Conservation (phyloP, 331 rosid species). For the Pyrus hybrid region DNA sequence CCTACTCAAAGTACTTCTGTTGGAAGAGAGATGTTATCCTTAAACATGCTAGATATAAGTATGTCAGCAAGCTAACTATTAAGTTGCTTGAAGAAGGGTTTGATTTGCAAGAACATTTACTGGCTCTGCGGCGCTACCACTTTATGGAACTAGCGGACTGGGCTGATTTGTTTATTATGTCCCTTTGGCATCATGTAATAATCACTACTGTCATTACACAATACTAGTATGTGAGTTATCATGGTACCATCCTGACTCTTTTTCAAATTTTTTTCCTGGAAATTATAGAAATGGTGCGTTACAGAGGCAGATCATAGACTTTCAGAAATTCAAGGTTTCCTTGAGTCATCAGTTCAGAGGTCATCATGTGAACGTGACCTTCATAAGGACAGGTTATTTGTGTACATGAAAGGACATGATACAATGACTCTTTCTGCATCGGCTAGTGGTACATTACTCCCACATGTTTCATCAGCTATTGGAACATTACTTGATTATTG, state of each 20-base stretch:
- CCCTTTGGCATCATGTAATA: slow-evolving; percentile 83
- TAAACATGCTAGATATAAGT: slow-evolving; percentile 60
- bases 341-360: slow-evolving; percentile 84
- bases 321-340: slow-evolving; percentile 83
- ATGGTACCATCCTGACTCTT: slow-evolving; percentile 9
- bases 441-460: slow-evolving; percentile 40
- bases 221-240: slow-evolving; percentile 3
- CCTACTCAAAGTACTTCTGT: slow-evolving; percentile 8
- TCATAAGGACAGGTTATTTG: slow-evolving; percentile 72
- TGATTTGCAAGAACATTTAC: slow-evolving; percentile 77
- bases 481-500: not conserved
- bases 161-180: slow-evolving; percentile 90
- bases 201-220: not conserved
- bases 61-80: slow-evolving; percentile 83
- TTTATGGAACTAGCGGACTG: slow-evolving; percentile 96
- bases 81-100: slow-evolving; percentile 85
- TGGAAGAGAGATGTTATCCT: slow-evolving; percentile 31
- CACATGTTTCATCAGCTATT: no score
- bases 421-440: slow-evolving; percentile 62
- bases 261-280: slow-evolving; percentile 20
- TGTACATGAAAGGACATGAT: slow-evolving; percentile 69
- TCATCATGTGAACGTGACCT: slow-evolving; percentile 78
- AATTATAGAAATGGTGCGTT: slow-evolving; percentile 72
- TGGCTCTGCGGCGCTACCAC: slow-evolving; percentile 79
- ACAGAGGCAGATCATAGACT: slow-evolving; percentile 72